phyloP scores from a whole-genome alignment of 208 protist species.

The Blastocrithidia nonstop region DNA sequence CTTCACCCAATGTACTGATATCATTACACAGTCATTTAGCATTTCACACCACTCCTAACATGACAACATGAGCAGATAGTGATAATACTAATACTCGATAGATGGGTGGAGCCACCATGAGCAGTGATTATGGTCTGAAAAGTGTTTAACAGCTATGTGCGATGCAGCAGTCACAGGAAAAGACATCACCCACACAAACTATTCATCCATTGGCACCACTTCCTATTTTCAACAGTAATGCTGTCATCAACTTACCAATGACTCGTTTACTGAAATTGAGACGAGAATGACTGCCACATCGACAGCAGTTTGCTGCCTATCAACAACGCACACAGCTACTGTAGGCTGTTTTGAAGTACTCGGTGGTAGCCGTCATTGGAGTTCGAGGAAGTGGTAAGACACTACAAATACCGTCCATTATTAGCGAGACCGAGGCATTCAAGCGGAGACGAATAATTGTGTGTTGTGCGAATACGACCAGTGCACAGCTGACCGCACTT shows the following conservation, averaged over 20 bases:
- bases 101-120: no score
- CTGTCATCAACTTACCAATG: conserved; percentile 42
- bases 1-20: no score
- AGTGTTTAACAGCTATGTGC: no score
- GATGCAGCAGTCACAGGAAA: no score
- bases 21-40: no score
- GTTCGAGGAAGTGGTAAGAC: conserved; percentile 39
- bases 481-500: conserved; percentile 30
- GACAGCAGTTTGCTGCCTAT: conserved; percentile 61
- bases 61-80: no score
- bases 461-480: conserved; percentile 35
- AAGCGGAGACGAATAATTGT: conserved; percentile 63
- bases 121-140: no score
- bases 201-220: no score
- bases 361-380: conserved; percentile 47
- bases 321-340: conserved; percentile 56
- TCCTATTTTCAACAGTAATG: conserved; percentile 21
- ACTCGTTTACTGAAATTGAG: conserved; percentile 55
- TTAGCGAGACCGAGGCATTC: conserved; percentile 73
- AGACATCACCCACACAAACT: no score
- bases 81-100: no score
- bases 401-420: conserved; percentile 57
- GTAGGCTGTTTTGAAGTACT: conserved; percentile 40
- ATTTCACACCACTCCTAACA: no score
- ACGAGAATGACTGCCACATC: conserved; percentile 73